phyloP scores from a whole-genome alignment of 2,329 filamentous ascomycete species.

The Delphinella strobiligena region DNA sequence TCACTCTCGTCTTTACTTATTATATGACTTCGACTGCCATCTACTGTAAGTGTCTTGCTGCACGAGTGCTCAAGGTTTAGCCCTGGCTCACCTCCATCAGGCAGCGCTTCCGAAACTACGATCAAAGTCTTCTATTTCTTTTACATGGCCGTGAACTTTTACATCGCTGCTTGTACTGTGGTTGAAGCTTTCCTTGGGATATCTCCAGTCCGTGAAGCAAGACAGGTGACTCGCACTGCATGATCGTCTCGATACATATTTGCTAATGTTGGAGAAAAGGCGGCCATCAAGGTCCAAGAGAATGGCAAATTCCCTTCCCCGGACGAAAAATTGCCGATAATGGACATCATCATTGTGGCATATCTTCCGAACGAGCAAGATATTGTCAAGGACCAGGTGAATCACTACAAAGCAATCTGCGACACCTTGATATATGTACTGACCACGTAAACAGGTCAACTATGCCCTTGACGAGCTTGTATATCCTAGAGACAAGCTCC shows the following conservation, averaged over 20 bases:
- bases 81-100: too few relatives aligned
- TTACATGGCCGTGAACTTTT: slow-evolving; percentile 21
- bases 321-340: slow-evolving; percentile 23
- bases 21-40: slow-evolving; percentile 19
- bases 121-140: slow-evolving; percentile 22
- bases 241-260: too few relatives aligned
- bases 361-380: slow-evolving; percentile 40
- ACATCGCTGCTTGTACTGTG: slow-evolving; percentile 17
- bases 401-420: too few relatives aligned
- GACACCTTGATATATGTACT: too few relatives aligned
- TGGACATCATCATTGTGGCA: slow-evolving; percentile 38
- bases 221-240: too few relatives aligned
- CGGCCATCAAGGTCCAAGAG: too few relatives aligned
- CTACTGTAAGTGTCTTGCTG: slow-evolving; percentile 19
- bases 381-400: slow-evolving; percentile 36
- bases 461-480: slow-evolving; percentile 36
- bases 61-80: too few relatives aligned
- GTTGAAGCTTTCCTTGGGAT: slow-evolving; percentile 20
- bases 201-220: slow-evolving; percentile 18
- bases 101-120: slow-evolving; percentile 12
- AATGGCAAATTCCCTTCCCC: slow-evolving; percentile 15
- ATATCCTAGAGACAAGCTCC: slow-evolving; percentile 33
- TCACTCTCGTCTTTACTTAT: slow-evolving; percentile 18
- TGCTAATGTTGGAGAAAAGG: too few relatives aligned
- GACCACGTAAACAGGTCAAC: too few relatives aligned